These are phyloP conservation scores for Penicillium cosmopolitanum DNA, from an alignment of 495 filamentous ascomycete species.

Conservation along the genomic window DNA sequence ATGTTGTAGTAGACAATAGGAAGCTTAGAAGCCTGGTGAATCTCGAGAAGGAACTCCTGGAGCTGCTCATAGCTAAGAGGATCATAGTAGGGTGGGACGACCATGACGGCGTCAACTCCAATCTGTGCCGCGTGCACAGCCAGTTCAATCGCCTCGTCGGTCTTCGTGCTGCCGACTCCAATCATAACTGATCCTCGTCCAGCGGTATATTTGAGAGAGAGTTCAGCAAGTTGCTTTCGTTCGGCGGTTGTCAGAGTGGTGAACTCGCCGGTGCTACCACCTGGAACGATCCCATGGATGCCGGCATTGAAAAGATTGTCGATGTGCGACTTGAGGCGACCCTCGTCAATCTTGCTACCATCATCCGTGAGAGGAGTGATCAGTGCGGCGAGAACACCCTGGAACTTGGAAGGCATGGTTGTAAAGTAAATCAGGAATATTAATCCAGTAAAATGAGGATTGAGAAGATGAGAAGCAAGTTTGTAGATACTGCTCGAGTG, in stretches of 20 bases:
- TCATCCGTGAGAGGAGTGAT: slow-evolving; percentile 45
- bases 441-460: not conserved
- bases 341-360: slow-evolving; percentile 32
- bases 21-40: slow-evolving; percentile 29
- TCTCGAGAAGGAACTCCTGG: slow-evolving; percentile 34
- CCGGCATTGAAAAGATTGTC: slow-evolving; percentile 37
- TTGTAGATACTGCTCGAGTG: too few relatives aligned
- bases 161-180: slow-evolving; percentile 34
- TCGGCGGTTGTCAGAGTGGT: slow-evolving; percentile 35
- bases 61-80: slow-evolving; percentile 35
- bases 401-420: slow-evolving; percentile 26
- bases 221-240: slow-evolving; percentile 42
- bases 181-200: slow-evolving; percentile 40
- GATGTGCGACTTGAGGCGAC: slow-evolving; percentile 39
- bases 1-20: slow-evolving; percentile 45
- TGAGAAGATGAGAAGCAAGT: not conserved
- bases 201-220: slow-evolving; percentile 37
- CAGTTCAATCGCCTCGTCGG: slow-evolving; percentile 37
- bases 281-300: slow-evolving; percentile 43
- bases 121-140: slow-evolving; percentile 33
- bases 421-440: not conserved
- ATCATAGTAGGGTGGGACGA: slow-evolving; percentile 46
- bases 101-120: slow-evolving; percentile 40
- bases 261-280: slow-evolving; percentile 46
- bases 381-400: slow-evolving; percentile 40